Base-by-base conservation (phyloP, 73 alveolate species). In the Symbiodinium pilosum region DNA sequence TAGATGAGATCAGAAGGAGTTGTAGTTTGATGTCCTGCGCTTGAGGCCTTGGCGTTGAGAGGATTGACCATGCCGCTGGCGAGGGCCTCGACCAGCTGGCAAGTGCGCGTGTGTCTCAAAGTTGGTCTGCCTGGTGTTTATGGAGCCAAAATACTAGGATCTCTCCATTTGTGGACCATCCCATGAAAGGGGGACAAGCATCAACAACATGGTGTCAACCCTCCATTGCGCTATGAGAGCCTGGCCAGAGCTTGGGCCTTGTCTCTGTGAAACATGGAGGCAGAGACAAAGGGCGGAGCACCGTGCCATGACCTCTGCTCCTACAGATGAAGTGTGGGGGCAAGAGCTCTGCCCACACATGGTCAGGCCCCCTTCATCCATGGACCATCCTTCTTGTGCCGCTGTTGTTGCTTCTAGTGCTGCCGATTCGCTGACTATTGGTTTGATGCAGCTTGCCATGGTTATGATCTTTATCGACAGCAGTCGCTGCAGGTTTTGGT, bases 151-250 rank as follows among this genome's bases (percentile, higher is more conserved):
- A n/a, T n/a, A n/a, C n/a, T n/a, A n/a, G n/a, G n/a, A n/a, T n/a
- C n/a, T n/a, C n/a, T n/a, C n/a, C n/a, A n/a, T n/a, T n/a, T n/a
- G n/a, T n/a, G n/a, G n/a, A n/a, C n/a, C n/a, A n/a, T n/a, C n/a
- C n/a, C n/a, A n/a, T n/a, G n/a, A n/a, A 47, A 47, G 59, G 6
- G 21, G 59, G 59, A 14, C 21, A 47, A 14, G 14, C 6, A 47
- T 47, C 14, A 14, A 14, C 21, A 14, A 47, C 21, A 6, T 6
- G 59, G 59, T 47, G 21, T 6, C 6, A 47, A 47, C 41, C 77
- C 77, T 64, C 77, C 77, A 64, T 32, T 64, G 77, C 77, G 77
- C 77, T 64, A 64, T 64, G 77, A 64, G 77, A 64, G 77, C 21
- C 32, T 32, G 77, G 77, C 38, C 38, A 12, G 77, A 64, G 36